These are phyloP conservation scores for Sporothrix humicola DNA, from an alignment of 2,329 filamentous ascomycete species.

Conservation along the genomic window DNA sequence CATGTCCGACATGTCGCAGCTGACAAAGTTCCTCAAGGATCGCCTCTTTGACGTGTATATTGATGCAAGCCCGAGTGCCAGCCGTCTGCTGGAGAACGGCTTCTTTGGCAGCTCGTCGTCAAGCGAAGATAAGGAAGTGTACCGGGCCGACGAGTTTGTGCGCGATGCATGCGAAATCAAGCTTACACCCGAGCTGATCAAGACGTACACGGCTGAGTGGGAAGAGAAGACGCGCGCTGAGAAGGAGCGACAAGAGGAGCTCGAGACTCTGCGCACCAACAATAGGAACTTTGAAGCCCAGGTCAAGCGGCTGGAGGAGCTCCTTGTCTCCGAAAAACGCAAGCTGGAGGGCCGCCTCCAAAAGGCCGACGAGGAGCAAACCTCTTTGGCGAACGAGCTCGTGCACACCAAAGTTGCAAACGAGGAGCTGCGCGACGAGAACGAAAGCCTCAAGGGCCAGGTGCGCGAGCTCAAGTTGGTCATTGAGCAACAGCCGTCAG, in stretches of 20 bases:
- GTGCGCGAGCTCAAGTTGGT: slow-evolving; percentile 83
- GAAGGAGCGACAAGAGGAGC: slow-evolving; percentile 79
- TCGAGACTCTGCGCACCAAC: slow-evolving; percentile 72
- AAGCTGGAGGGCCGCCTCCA: slow-evolving; percentile 83
- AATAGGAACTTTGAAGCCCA: slow-evolving; percentile 73
- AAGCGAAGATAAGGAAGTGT: slow-evolving; percentile 92
- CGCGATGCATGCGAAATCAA: slow-evolving; percentile 89
- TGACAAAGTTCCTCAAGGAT: slow-evolving; percentile 92
- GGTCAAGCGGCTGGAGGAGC: slow-evolving; percentile 84
- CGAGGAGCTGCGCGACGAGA: slow-evolving; percentile 84
- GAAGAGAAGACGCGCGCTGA: slow-evolving; percentile 86
- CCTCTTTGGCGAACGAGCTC: slow-evolving; percentile 86
- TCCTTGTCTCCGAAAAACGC: too few species aligned
- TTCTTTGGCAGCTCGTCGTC: slow-evolving; percentile 94
- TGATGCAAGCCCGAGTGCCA: slow-evolving; percentile 89
- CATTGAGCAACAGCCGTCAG: slow-evolving; percentile 85
- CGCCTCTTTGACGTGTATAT: slow-evolving; percentile 96
- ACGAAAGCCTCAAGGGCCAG: slow-evolving; percentile 84
- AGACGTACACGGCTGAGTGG: slow-evolving; percentile 84
- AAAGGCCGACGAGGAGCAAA: slow-evolving; percentile 87
- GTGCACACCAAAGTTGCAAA: slow-evolving; percentile 94
- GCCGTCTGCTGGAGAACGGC: slow-evolving; percentile 89
- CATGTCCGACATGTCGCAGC: slow-evolving; percentile 88
- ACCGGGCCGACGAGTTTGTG: slow-evolving; percentile 90
- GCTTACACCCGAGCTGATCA: slow-evolving; percentile 81